Conservation (phyloP, 768 basidiomycete species). For the Phaffia australis region DNA sequence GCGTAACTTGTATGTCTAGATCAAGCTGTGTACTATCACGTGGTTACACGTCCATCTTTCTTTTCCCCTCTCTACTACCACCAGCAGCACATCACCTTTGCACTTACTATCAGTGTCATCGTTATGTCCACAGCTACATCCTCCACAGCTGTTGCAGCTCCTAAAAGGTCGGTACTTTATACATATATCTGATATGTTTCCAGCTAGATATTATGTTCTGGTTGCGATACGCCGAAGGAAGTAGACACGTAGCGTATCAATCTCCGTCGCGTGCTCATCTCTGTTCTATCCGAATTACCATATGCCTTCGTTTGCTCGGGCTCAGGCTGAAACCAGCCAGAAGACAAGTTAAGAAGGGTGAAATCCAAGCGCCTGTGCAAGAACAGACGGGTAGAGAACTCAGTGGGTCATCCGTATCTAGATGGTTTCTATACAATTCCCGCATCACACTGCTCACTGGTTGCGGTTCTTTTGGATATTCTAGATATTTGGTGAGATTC, state of each 20-base stretch:
- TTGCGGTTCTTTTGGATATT: slow-evolving; percentile 26
- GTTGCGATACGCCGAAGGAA: background rate
- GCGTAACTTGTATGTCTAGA: no score
- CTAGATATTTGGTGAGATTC: slow-evolving; percentile 12
- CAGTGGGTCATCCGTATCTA: slow-evolving; percentile 50
- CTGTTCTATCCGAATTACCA: background rate
- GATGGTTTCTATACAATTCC: slow-evolving; percentile 33
- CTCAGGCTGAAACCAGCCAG: slow-evolving; percentile 64
- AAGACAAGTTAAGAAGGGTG: slow-evolving; percentile 81
- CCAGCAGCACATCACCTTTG: no score
- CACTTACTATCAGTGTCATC: background rate
- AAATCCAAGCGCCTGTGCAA: slow-evolving; percentile 78
- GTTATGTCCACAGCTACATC: slow-evolving; percentile 5
- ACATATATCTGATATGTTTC: no score
- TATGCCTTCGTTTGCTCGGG: background rate
- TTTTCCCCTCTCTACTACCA: background rate
- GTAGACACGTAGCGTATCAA: no score
- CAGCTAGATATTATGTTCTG: background rate
- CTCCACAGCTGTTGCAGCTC: slow-evolving; percentile 11
- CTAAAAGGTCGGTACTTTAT: background rate
- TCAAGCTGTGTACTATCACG: no score
- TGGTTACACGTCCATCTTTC: background rate
- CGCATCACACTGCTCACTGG: slow-evolving; percentile 19
- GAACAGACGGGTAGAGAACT: slow-evolving; percentile 92
- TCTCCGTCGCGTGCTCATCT: no score